Evolutionary conservation across 257 asterid species (phyloP).

Genomic region (Gentiana dahurica): DNA sequence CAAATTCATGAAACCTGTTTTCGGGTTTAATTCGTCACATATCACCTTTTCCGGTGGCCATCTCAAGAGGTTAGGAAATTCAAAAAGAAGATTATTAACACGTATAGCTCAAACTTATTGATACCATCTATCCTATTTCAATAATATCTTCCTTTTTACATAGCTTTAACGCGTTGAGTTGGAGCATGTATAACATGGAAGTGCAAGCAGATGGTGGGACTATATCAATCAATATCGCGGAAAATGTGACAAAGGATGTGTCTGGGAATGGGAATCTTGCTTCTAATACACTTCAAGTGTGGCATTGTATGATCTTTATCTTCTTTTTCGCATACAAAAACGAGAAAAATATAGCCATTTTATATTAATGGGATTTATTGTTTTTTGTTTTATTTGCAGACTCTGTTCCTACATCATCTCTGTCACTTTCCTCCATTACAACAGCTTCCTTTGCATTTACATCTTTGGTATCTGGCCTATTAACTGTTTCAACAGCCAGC

Average conservation of each 20-base stretch:
- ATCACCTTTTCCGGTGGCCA: constrained; percentile 56
- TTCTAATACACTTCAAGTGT: constrained; percentile 69
- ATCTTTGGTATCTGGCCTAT: constrained; percentile 53
- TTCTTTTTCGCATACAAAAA: not conserved
- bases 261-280: constrained; percentile 72
- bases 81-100: not conserved
- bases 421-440: constrained; percentile 50
- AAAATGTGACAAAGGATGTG: constrained; percentile 71
- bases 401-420: constrained; percentile 54
- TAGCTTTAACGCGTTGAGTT: constrained; percentile 59
- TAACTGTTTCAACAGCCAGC: constrained; percentile 74
- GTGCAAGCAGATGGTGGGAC: constrained; percentile 34
- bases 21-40: constrained; percentile 70
- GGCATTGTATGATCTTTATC: constrained; percentile 52
- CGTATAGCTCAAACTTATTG: too few species aligned
- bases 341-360: not conserved
- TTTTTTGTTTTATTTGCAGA: constrained; percentile 30
- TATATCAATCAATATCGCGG: constrained; percentile 59
- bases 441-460: constrained; percentile 66
- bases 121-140: not conserved
- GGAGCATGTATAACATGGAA: constrained; percentile 40
- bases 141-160: constrained; percentile 1
- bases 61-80: constrained; percentile 45
- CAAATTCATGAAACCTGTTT: constrained; percentile 72
- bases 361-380: not conserved